Conservation (phyloP, 148 eudicot genomes). For the Simmondsia chinensis region DNA sequence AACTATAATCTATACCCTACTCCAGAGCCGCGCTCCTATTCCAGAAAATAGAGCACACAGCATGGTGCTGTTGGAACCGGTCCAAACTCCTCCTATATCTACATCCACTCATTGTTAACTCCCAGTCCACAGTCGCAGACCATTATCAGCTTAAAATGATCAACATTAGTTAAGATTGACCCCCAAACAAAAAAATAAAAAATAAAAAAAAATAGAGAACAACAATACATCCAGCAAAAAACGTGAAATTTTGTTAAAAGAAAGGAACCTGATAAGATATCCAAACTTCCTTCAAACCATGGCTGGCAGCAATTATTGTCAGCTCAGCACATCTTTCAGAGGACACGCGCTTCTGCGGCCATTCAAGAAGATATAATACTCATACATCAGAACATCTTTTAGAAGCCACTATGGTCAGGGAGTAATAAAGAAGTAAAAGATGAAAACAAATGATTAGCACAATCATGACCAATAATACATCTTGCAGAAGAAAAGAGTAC, state of each 20-base stretch:
- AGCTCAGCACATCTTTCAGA: conserved; percentile 89
- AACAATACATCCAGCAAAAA: background rate
- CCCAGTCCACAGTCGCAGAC: no score
- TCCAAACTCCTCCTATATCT: no score
- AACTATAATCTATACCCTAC: no score
- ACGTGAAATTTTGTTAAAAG: background rate
- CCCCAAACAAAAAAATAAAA: no score
- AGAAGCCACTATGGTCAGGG: conserved; percentile 1
- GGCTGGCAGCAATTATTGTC: conserved; percentile 83
- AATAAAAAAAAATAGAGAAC: background rate
- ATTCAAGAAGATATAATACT: conserved; percentile 3
- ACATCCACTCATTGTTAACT: no score
- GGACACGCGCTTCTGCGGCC: conserved; percentile 65
- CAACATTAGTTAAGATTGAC: no score
- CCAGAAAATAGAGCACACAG: no score
- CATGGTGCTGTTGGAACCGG: no score
- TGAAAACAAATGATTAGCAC: background rate
- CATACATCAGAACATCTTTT: background rate
- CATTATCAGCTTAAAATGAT: no score
- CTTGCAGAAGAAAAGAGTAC: no score
- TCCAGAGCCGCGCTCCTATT: no score
- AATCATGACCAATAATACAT: no score
- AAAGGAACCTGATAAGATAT: conserved; percentile 80
- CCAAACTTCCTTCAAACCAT: conserved; percentile 94
- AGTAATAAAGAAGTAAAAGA: background rate